Evolutionary conservation across 179 eudicot genomes (phyloP).

Genomic region (Nepenthes alata): DNA sequence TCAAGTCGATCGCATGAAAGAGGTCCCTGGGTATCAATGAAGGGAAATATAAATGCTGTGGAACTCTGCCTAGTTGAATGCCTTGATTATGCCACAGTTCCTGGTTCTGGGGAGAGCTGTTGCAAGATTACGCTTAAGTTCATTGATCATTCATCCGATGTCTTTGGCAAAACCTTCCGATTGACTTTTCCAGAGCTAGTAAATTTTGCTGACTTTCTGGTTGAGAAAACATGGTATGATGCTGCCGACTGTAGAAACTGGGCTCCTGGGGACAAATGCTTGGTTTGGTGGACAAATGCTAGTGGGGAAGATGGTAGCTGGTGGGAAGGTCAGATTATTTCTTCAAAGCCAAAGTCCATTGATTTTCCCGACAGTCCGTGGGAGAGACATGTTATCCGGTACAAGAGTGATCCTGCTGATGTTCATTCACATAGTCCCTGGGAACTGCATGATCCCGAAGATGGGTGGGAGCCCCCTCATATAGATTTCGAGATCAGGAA

Average conservation of each 20-base stretch:
- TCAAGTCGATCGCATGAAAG: conserved; percentile 20
- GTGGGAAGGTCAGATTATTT: conserved; percentile 78
- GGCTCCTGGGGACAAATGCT: conserved; percentile 57
- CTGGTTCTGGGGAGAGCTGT: conserved; percentile 93
- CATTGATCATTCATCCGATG: conserved; percentile 42
- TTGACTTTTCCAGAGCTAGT: conserved; percentile 72
- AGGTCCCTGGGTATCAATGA: conserved; percentile 60
- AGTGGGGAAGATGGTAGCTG: conserved; percentile 65
- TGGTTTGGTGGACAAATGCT: conserved; percentile 88
- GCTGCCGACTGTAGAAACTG: conserved; percentile 53
- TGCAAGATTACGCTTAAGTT: conserved; percentile 69
- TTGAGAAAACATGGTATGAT: conserved; percentile 71
- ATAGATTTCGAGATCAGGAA: conserved; percentile 44
- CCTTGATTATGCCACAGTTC: conserved; percentile 44
- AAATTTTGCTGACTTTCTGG: conserved; percentile 69
- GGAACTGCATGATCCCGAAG: conserved; percentile 65
- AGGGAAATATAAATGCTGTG: conserved; percentile 52
- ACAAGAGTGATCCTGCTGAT: conserved; percentile 44
- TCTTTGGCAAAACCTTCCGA: conserved; percentile 41
- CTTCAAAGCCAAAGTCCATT: conserved; percentile 43
- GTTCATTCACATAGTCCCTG: conserved; percentile 71
- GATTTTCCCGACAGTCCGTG: conserved; percentile 96
- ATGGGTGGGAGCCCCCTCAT: conserved; percentile 57
- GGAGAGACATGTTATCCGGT: conserved; percentile 70
- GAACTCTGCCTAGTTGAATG: conserved; percentile 55